These are phyloP conservation scores for Drechslerella coelobrocha DNA, from an alignment of 2,329 filamentous ascomycete species.

Conservation along the genomic window DNA sequence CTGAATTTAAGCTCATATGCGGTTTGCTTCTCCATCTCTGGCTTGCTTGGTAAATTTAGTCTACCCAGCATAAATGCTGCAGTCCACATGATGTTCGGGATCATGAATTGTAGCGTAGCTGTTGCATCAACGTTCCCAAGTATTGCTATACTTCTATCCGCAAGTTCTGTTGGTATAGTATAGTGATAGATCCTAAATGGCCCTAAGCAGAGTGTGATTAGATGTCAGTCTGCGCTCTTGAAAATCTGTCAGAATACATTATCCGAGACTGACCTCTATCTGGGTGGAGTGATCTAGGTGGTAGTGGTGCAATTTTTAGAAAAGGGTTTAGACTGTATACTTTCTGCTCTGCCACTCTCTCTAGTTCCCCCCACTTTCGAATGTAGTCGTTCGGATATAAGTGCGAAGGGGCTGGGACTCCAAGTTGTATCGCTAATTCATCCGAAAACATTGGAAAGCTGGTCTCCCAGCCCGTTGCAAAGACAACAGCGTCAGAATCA, in stretches of 20 bases:
- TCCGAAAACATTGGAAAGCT: slow-evolving; percentile 16
- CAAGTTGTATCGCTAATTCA: slow-evolving; percentile 11
- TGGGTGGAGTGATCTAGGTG: neutral
- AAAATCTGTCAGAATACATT: neutral
- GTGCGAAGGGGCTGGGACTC: neutral
- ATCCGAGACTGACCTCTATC: neutral
- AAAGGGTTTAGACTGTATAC: slow-evolving; percentile 17
- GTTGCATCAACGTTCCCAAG: neutral
- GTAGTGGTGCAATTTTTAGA: slow-evolving; percentile 6
- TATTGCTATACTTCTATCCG: slow-evolving; percentile 26
- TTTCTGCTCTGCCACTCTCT: slow-evolving; percentile 19
- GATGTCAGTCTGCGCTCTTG: neutral
- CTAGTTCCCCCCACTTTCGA: slow-evolving; percentile 20
- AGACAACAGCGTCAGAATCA: slow-evolving; percentile 16
- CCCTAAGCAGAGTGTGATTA: neutral
- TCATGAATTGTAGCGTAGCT: slow-evolving; percentile 12
- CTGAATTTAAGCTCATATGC: slow-evolving; percentile 20
- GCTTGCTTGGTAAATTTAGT: slow-evolving; percentile 15
- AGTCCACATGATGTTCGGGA: slow-evolving; percentile 15
- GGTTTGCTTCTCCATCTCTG: slow-evolving; percentile 22
- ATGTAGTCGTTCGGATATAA: slow-evolving; percentile 17
- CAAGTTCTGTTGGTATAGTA: slow-evolving; percentile 16
- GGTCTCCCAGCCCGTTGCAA: slow-evolving; percentile 22
- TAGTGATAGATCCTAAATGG: slow-evolving; percentile 30
- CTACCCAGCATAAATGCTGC: slow-evolving; percentile 35